These are phyloP conservation scores for Pecoramyces ruminantium DNA, from an alignment of 192 early-diverging fungal genomes.

Conservation along the genomic window DNA sequence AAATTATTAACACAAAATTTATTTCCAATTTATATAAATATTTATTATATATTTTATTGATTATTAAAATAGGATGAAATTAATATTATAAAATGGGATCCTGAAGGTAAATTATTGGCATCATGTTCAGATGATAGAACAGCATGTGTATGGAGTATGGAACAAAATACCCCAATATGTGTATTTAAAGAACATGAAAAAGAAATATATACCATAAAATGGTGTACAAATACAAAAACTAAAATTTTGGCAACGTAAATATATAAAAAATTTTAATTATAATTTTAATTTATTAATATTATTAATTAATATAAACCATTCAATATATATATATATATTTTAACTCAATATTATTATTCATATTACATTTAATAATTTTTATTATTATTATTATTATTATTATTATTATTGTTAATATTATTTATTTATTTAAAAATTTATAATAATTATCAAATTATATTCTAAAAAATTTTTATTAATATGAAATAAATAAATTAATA, in stretches of 20 bases:
- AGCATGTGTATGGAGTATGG: conserved; percentile 53
- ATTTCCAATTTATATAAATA: no score
- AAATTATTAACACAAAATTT: conserved; percentile 1
- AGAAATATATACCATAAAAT: conserved; percentile 63
- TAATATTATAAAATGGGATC: conserved; percentile 61
- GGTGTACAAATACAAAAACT: conserved; percentile 47
- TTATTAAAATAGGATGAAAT: conserved; percentile 33
- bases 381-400: no score
- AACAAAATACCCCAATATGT: conserved; percentile 23
- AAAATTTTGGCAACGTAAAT: conserved; percentile 40
- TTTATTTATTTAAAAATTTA: background rate
- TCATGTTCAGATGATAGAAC: conserved; percentile 63
- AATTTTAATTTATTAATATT: background rate
- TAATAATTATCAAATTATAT: no score
- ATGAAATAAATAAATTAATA: no score
- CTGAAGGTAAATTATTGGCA: conserved; percentile 41
- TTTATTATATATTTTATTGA: no score
- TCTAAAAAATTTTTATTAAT: no score
- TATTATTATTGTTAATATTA: conserved; percentile 4
- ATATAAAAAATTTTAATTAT: background rate
- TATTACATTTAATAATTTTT: background rate
- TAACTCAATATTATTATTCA: conserved; percentile 6
- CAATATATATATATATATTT: conserved; percentile 11
- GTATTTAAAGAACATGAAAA: conserved; percentile 47
- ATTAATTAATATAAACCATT: no score